Conservation (phyloP, 2,329 filamentous ascomycete genomes). For the Ophiostoma populinum region DNA sequence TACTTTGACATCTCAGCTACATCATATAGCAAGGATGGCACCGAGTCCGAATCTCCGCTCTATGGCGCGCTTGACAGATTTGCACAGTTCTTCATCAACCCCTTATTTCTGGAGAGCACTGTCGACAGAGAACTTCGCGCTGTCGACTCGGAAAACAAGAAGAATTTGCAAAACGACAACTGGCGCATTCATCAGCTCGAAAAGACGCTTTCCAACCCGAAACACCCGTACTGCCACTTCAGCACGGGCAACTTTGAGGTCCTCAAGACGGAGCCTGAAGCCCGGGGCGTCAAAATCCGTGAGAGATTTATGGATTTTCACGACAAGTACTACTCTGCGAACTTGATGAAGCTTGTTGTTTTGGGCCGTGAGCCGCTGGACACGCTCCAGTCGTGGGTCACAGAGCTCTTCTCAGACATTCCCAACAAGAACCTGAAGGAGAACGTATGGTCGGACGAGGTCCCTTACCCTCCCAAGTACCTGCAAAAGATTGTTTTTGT, state of each 20-base stretch:
- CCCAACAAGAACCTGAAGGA: conserved; percentile 62
- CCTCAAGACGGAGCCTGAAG: conserved; percentile 65
- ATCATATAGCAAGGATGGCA: conserved; percentile 32
- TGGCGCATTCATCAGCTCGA: conserved; percentile 81
- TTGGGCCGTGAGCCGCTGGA: conserved; percentile 70
- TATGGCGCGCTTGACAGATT: conserved; percentile 79
- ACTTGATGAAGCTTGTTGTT: conserved; percentile 82
- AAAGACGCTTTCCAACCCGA: conserved; percentile 73
- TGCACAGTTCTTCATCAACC: conserved; percentile 82
- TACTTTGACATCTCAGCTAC: conserved; percentile 90
- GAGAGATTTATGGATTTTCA: conserved; percentile 91
- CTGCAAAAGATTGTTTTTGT: conserved; percentile 59
- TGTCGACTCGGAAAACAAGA: conserved; percentile 94
- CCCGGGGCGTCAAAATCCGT: conserved; percentile 65
- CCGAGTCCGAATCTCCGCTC: conserved; percentile 40
- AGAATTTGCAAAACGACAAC: conserved; percentile 80
- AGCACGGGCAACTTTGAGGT: conserved; percentile 80
- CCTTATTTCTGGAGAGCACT: conserved; percentile 70
- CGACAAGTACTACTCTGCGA: conserved; percentile 76
- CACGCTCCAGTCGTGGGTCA: conserved; percentile 66
- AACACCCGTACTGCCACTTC: conserved; percentile 81
- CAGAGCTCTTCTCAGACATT: conserved; percentile 65
- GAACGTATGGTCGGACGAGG: conserved; percentile 35
- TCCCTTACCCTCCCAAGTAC: conserved; percentile 30
- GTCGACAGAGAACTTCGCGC: conserved; percentile 75